phyloP scores from a whole-genome alignment of 257 asterid genomes.

The Nicotiana undulata region DNA sequence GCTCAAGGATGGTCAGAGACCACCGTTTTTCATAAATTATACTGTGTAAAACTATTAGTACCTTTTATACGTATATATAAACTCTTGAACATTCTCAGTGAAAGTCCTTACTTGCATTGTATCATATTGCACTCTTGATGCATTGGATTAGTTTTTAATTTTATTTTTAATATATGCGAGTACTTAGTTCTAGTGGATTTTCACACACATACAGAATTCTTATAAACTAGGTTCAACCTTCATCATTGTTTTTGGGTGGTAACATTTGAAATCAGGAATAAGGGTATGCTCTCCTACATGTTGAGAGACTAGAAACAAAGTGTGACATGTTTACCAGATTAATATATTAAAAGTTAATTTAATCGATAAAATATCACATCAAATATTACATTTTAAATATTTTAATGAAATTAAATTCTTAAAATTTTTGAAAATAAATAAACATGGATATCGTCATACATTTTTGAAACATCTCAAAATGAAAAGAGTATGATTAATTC shows the following conservation, averaged over 20 bases:
- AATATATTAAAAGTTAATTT: neutral
- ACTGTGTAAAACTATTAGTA: too few species aligned
- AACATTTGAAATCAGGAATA: neutral
- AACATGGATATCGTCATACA: neutral
- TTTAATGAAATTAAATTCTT: too few species aligned
- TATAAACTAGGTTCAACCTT: neutral
- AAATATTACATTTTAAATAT: too few species aligned
- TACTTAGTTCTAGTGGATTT: neutral
- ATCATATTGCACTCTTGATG: neutral
- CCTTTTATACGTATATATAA: neutral
- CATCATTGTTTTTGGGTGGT: neutral
- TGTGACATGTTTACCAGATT: neutral
- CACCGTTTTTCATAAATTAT: neutral
- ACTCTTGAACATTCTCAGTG: neutral
- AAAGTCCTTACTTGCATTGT: neutral
- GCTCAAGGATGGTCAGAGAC: neutral
- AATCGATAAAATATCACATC: neutral
- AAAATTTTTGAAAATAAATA: too few species aligned
- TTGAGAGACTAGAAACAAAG: neutral
- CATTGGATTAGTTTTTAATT: neutral
- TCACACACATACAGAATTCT: neutral
- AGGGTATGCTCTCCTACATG: neutral
- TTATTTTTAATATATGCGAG: neutral
- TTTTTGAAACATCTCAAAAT: neutral
- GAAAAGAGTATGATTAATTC: too few species aligned